Evolutionary conservation across 768 basidiomycete species (phyloP), one percentile per base, ranked within the genome.

Genomic region (Rhodosporidiobolus sp.): DNA sequence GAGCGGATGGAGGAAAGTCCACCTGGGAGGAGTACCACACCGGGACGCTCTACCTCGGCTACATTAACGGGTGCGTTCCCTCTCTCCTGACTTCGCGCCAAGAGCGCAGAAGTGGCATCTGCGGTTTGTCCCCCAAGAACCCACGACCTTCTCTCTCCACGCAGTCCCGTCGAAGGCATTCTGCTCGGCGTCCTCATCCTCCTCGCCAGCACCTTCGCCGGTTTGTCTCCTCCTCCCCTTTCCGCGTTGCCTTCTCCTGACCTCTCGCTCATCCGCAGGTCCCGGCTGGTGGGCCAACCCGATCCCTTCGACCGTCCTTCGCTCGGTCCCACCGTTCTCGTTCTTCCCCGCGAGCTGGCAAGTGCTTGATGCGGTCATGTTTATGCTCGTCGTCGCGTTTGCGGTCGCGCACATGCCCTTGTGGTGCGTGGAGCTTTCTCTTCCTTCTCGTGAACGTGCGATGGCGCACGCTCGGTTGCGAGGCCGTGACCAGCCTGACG

Each of bases 21-120:
- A 74, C 72, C 11, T 74, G 73, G 73, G 68, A 74, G 30, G 73
- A 74, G 53, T 74, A 46, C 32, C 69, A 74, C 60, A 74, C 73
- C 10, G 68, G 69, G 14, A 74, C 69, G 22, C 69, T 74, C 9
- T 72, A 45, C 49, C 64, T 62, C 3, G 74, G 74, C 17, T 71
- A 35, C 63, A 54, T 75, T 35, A 75, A 75, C 50, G 74, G 67
- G 67, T 34, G n/a, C 17, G 63, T 20, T 22, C 7, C 12, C 22
- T 17, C 38, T 34, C 56, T 3, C n/a, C n/a, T n/a, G n/a, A n/a
- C n/a, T n/a, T n/a, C n/a, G n/a, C n/a, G n/a, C n/a, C n/a, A n/a
- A n/a, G n/a, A n/a, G n/a, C n/a, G n/a, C n/a, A n/a, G n/a, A n/a
- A n/a, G n/a, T n/a, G n/a, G n/a, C n/a, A n/a, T n/a, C n/a, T 9